Evolutionary conservation across 148 eudicot genomes (phyloP).

Genomic region (Rhododendron vialii): DNA sequence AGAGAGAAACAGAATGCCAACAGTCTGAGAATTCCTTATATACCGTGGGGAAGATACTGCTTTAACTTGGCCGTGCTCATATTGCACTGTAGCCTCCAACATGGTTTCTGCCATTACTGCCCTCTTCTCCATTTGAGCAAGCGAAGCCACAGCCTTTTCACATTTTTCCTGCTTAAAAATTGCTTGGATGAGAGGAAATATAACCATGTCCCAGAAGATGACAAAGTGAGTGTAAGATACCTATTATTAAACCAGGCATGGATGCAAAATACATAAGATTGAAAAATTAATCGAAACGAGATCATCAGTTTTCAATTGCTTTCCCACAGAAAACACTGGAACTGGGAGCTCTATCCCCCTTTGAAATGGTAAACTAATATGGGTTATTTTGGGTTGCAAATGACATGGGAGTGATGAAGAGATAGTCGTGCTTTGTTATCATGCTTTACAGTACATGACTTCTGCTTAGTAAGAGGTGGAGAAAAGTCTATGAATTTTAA

Average conservation of each 20-base stretch:
- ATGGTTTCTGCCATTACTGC: constrained; percentile 74
- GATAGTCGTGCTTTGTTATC: neutral
- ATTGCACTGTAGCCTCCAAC: constrained; percentile 81
- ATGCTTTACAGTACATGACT: neutral
- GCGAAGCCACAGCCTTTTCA: constrained; percentile 53
- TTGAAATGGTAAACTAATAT: neutral
- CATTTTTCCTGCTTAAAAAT: constrained; percentile 57
- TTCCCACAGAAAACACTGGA: neutral
- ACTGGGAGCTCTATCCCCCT: neutral
- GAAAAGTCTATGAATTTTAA: neutral
- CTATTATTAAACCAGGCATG: neutral
- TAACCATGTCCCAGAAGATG: neutral
- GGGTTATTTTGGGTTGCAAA: neutral
- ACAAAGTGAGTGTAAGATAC: neutral
- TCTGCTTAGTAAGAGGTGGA: neutral
- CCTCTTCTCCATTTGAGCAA: constrained; percentile 74
- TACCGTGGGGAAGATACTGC: constrained; percentile 70
- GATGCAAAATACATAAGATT: neutral
- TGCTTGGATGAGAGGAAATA: constrained; percentile 7
- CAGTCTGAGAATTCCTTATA: neutral
- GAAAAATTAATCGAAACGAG: neutral
- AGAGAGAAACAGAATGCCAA: neutral
- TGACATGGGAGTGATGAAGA: neutral
- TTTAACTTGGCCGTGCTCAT: constrained; percentile 70
- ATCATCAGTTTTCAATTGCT: neutral